These are phyloP conservation scores for Inga leiocalycina DNA, from an alignment of 306 rosid species.

Conservation along the genomic window DNA sequence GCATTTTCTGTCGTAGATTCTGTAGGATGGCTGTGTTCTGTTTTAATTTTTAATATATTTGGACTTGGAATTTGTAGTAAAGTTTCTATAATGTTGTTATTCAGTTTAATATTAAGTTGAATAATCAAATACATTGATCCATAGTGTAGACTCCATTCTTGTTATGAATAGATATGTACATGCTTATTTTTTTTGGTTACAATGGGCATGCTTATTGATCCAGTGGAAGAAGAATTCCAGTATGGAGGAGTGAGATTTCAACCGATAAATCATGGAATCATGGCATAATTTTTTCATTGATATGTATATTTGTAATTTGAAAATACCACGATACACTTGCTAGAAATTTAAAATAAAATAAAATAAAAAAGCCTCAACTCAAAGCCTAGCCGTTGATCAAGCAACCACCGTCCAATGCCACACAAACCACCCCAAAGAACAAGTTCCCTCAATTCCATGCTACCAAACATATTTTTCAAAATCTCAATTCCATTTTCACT, in stretches of 20 bases:
- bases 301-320: no score
- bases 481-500: no score
- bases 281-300: not conserved
- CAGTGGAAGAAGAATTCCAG: not conserved
- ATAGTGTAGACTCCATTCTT: not conserved
- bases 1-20: slow-evolving; percentile 8
- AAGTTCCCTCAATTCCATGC: no score
- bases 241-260: not conserved
- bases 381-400: no score
- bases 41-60: not conserved
- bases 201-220: not conserved
- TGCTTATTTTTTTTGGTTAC: not conserved
- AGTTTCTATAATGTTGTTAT: not conserved
- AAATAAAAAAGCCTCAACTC: no score
- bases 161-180: not conserved
- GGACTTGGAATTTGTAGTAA: not conserved
- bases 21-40: not conserved
- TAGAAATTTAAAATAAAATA: no score
- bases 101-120: not conserved
- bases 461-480: no score
- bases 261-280: not conserved
- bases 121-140: not conserved
- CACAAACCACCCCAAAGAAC: no score
- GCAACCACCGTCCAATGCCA: no score
- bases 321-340: no score